Percentiles rank a stretch among this genome's conserved stretches.
phyloP scores from a whole-genome alignment of 495 filamentous ascomycete species.

The Aspergillus taichungensis region DNA sequence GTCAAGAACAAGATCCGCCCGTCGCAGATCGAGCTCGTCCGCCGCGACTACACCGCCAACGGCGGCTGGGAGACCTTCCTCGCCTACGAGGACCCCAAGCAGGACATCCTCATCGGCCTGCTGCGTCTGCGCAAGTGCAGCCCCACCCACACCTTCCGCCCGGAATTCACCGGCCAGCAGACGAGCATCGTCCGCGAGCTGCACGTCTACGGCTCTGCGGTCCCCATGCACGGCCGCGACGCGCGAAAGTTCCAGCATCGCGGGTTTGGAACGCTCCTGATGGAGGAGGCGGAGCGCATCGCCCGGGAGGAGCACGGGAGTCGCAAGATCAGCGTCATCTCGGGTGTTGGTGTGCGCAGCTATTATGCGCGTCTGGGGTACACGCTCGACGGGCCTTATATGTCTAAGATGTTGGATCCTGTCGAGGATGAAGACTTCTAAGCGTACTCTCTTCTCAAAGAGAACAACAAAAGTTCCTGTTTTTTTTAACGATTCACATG shows the following conservation, averaged over 20 bases:
- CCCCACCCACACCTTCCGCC: conserved; percentile 78
- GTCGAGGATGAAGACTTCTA: conserved; percentile 32
- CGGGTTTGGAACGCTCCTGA: conserved; percentile 88
- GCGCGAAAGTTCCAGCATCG: conserved; percentile 97
- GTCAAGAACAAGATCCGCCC: conserved; percentile 97
- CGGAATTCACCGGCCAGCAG: conserved; percentile 74
- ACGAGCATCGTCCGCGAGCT: conserved; percentile 90
- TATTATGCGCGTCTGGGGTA: conserved; percentile 94
- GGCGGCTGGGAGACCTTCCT: conserved; percentile 98
- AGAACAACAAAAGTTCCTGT: not conserved
- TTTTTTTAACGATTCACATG: too few species aligned
- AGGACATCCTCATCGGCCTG: conserved; percentile 91
- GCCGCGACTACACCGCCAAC: conserved; percentile 89
- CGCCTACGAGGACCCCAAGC: conserved; percentile 96
- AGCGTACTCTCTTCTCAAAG: too few species aligned
- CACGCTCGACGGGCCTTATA: conserved; percentile 81
- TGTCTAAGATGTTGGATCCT: conserved; percentile 61
- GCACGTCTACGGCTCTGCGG: conserved; percentile 93
- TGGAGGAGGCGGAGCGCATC: conserved; percentile 97
- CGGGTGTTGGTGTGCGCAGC: conserved; percentile 84
- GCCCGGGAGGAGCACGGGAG: conserved; percentile 90
- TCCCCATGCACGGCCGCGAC: conserved; percentile 88
- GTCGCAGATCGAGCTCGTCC: conserved; percentile 92
- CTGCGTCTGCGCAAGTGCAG: conserved; percentile 88
- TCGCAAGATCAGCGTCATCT: conserved; percentile 89